Evolutionary conservation across 1,284 basidiomycete genomes (phyloP).

Genomic region (Tilletia setariae): DNA sequence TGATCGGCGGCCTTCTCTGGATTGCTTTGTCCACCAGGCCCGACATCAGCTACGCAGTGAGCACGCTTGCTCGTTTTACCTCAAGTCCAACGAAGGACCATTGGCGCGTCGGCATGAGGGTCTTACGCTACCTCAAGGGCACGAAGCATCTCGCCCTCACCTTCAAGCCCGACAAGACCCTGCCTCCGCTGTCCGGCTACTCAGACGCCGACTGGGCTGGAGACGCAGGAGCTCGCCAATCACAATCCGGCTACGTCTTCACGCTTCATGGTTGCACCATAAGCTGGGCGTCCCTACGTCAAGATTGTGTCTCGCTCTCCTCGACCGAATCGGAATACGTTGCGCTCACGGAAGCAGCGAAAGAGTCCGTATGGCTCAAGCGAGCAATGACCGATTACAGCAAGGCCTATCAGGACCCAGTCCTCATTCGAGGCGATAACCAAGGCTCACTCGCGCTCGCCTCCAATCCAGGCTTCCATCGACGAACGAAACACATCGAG

Average conservation of each 20-base stretch:
- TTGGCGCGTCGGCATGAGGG: constrained; percentile 3
- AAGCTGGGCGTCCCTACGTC: too few relatives aligned
- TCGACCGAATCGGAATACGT: constrained; percentile 6
- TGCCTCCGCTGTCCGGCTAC: background rate
- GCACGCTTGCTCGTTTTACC: background rate
- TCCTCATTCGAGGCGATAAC: too few relatives aligned
- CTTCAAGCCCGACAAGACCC: background rate
- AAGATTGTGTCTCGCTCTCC: background rate
- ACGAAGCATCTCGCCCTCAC: background rate
- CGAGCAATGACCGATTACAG: background rate
- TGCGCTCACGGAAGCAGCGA: constrained; percentile 7
- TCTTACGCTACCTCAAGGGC: constrained; percentile 12
- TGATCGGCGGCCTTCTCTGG: background rate
- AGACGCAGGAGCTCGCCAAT: background rate
- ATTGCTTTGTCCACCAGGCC: background rate
- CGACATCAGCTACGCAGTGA: background rate
- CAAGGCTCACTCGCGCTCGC: too few relatives aligned
- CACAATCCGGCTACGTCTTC: constrained; percentile 13
- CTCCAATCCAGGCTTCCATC: too few relatives aligned
- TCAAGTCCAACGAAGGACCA: background rate
- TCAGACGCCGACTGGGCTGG: constrained; percentile 10
- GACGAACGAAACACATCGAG: too few relatives aligned
- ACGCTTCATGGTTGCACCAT: background rate
- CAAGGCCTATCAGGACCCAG: background rate
- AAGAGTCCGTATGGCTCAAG: background rate